Evolutionary conservation across 2,329 filamentous ascomycete genomes (phyloP).

Genomic region (Sclerotinia glacialis): DNA sequence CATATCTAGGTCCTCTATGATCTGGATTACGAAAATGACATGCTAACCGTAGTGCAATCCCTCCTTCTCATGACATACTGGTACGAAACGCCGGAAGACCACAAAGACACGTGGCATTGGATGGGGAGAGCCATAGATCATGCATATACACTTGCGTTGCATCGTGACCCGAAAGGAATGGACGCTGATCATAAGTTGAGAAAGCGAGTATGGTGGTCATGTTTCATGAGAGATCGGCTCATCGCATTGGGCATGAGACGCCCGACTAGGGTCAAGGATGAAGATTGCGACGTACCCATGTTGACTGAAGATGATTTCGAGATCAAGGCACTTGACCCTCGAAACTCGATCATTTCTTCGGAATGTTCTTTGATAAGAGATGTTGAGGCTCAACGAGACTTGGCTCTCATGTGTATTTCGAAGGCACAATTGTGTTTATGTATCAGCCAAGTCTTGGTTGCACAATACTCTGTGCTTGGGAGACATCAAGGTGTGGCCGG

Average conservation of each 20-base stretch:
- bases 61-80: constrained; percentile 93
- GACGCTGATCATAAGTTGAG: constrained; percentile 76
- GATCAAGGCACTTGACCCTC: constrained; percentile 63
- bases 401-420: constrained; percentile 86
- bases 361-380: constrained; percentile 72
- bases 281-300: constrained; percentile 93
- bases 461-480: constrained; percentile 89
- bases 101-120: constrained; percentile 99
- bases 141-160: constrained; percentile 88
- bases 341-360: constrained; percentile 64
- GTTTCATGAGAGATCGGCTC: constrained; percentile 89
- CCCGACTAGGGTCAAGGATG: constrained; percentile 86
- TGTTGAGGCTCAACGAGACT: constrained; percentile 67
- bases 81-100: constrained; percentile 95
- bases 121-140: constrained; percentile 94
- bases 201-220: constrained; percentile 98
- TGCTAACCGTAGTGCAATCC: constrained; percentile 83
- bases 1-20: constrained; percentile 73
- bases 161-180: constrained; percentile 81
- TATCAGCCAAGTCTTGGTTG: constrained; percentile 83
- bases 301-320: constrained; percentile 82
- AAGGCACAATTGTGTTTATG: constrained; percentile 87
- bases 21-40: constrained; percentile 90
- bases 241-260: constrained; percentile 92
- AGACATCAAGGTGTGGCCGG: constrained; percentile 76